phyloP scores from a whole-genome alignment of 345 rosid genomes.

The Pugionium cornutum region DNA sequence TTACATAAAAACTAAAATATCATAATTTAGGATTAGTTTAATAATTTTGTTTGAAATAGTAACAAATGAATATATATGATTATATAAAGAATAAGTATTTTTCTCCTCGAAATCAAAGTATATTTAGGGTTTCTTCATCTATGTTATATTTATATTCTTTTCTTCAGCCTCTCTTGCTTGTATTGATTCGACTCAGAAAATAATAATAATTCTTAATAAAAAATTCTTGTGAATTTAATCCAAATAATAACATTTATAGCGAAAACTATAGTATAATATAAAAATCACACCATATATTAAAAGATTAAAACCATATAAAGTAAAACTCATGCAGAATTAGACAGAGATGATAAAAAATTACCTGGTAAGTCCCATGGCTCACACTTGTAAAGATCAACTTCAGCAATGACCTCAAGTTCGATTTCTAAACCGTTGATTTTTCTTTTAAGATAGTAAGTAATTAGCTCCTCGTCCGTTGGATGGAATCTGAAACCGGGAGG shows the following conservation, averaged over 20 bases:
- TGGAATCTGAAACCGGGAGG: slow-evolving; percentile 87
- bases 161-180: slow-evolving; percentile 34
- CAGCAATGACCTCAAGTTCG: slow-evolving; percentile 72
- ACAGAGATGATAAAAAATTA: slow-evolving; percentile 5
- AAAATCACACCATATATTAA: no score
- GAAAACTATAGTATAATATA: not conserved
- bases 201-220: no score
- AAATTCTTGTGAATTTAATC: not conserved
- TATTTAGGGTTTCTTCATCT: slow-evolving; percentile 41
- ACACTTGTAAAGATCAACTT: slow-evolving; percentile 81
- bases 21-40: not conserved
- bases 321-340: not conserved
- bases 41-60: not conserved
- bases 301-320: no score
- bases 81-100: not conserved
- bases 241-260: not conserved
- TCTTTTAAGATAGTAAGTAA: slow-evolving; percentile 68
- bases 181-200: slow-evolving; percentile 4
- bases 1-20: not conserved
- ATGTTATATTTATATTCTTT: slow-evolving; percentile 43
- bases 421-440: slow-evolving; percentile 66
- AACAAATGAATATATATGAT: not conserved
- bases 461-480: slow-evolving; percentile 80
- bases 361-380: slow-evolving; percentile 93
- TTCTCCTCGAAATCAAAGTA: slow-evolving; percentile 22